phyloP scores from a whole-genome alignment of 805 yeast species.

The Debaryomyces prosopidis region DNA sequence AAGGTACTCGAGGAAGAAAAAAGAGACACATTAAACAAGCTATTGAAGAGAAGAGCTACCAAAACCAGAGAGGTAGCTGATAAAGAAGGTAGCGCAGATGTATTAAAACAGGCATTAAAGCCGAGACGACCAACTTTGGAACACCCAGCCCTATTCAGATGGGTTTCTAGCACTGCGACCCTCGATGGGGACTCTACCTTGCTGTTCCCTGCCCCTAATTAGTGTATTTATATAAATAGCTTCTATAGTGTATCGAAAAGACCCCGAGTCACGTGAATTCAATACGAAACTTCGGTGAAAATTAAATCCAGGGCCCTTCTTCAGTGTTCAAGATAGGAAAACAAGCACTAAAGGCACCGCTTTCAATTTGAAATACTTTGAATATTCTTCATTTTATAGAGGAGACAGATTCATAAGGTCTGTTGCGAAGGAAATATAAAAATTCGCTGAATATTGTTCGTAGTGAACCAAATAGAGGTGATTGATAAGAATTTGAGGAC shows the following conservation, averaged over 20 bases:
- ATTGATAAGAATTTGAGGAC: too few relatives aligned
- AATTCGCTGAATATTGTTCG: too few relatives aligned
- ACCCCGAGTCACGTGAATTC: not conserved
- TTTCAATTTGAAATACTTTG: too few relatives aligned
- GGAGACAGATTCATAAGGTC: too few relatives aligned
- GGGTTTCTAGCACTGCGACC: conserved; percentile 9
- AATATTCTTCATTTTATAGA: too few relatives aligned
- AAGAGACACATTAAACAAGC: conserved; percentile 83
- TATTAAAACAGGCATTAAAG: conserved; percentile 20
- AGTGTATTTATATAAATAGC: not conserved
- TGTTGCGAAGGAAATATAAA: too few relatives aligned
- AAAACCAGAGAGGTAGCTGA: conserved; percentile 52
- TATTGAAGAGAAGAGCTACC: conserved; percentile 80
- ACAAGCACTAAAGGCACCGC: too few relatives aligned
- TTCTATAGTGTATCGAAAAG: not conserved
- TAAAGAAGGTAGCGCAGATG: conserved; percentile 25
- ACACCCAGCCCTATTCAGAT: conserved; percentile 43
- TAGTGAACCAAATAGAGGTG: too few relatives aligned
- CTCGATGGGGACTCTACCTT: conserved; percentile 16
- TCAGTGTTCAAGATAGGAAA: not conserved
- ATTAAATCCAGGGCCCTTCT: not conserved
- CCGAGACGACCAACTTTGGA: conserved; percentile 43
- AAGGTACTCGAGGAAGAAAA: conserved; percentile 89
- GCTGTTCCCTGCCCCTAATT: conserved; percentile 5
- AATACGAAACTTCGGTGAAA: not conserved